Conservation (phyloP, 441 rosid genomes). For the Erodium chrysanthum region DNA sequence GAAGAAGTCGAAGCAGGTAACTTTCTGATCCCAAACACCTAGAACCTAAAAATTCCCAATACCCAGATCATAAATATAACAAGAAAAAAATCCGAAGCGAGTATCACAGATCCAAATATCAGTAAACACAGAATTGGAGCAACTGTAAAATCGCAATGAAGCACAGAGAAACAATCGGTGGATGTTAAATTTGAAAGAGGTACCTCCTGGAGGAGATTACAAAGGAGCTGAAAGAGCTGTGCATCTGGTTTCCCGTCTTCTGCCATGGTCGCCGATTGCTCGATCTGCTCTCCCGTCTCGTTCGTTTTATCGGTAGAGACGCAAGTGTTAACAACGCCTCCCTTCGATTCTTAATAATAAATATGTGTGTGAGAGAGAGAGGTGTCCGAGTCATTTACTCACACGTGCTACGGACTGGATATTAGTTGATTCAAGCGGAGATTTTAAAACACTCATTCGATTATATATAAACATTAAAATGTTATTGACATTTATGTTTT, state of each 20-base stretch:
- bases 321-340: neutral
- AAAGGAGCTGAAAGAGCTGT: constrained; percentile 60
- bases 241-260: constrained; percentile 43
- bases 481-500: too few relatives aligned
- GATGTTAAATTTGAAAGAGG: neutral
- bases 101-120: neutral
- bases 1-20: neutral
- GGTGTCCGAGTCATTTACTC: too few relatives aligned
- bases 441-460: too few relatives aligned
- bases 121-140: too few relatives aligned
- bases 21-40: neutral
- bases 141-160: neutral
- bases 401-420: too few relatives aligned
- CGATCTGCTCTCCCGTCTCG: neutral
- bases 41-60: neutral
- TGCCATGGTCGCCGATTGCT: neutral
- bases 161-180: neutral
- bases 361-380: too few relatives aligned
- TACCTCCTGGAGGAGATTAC: constrained; percentile 59
- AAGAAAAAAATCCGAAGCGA: neutral
- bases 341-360: too few relatives aligned
- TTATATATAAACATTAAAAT: too few relatives aligned
- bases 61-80: constrained; percentile 7
- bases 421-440: too few relatives aligned
- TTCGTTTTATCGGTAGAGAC: neutral